Evolutionary conservation across 2,329 filamentous ascomycete genomes (phyloP), one percentile per base, ranked within the genome.

Genomic region (Talaromyces rugulosus): DNA sequence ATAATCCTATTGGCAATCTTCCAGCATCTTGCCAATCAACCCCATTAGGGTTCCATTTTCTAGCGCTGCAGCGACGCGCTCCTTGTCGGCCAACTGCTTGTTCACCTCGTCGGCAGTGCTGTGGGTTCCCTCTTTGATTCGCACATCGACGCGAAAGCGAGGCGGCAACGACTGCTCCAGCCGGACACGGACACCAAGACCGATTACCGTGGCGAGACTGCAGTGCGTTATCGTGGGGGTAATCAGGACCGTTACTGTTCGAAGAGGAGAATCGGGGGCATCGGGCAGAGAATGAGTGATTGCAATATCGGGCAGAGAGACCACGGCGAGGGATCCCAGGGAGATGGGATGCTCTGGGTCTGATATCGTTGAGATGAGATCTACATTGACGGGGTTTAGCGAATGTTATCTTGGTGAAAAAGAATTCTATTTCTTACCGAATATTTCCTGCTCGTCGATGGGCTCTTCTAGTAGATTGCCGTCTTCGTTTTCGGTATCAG

Each of bases 221-320:
- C 95, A 99, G 77, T 98, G 95, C 16, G 94, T 96, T 72, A 98
- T 95, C 30, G 95, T 99, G 9, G 95, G 95, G 11, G 95, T 99
- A 68, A 99, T 89, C 70, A 96, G 86, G 51, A 99, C 92, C 3
- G 89, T 84, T 40, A 98, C 92, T 44, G 85, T 87, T 82, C 88
- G 78, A 81, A 92, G 80, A 84, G 85, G 72, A 72, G 87, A 83
- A 8, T 78, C 77, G 9, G 78, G 81, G 40, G 80, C 80, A 64
- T 81, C 80, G 40, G 84, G 84, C n/a, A 88, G 83, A 6, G 89
- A 84, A 56, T 88, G 85, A 52, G 81, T 82, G 68, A 99, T 91
- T 70, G 86, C 83, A 69, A 99, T 97, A 76, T 99, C 95, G 34
- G 90, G 88, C n/a, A 99, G 87, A 68, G 96, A 97, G 68, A 99